These are phyloP conservation scores for Phytophthora boehmeriae DNA, from an alignment of 352 stramenopile species.

Conservation along the genomic window DNA sequence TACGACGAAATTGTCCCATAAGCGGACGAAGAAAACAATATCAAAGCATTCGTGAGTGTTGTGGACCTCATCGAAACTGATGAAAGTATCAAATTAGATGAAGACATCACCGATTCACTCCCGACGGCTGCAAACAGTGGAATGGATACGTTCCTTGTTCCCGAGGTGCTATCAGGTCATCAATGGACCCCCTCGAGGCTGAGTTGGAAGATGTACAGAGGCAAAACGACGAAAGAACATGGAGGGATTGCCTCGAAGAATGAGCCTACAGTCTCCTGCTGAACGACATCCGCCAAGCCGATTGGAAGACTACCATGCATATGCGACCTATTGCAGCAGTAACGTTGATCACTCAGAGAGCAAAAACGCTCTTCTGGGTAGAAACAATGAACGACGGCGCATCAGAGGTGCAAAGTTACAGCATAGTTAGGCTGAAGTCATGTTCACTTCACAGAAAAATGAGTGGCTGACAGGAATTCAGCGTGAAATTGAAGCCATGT, in stretches of 20 bases:
- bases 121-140: too few relatives aligned
- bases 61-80: too few relatives aligned
- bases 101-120: too few relatives aligned
- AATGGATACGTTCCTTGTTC: slow-evolving; percentile 10
- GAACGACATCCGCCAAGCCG: slow-evolving; percentile 1
- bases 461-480: slow-evolving; percentile 1
- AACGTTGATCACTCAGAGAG: not conserved
- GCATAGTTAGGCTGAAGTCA: not conserved
- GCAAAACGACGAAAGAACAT: slow-evolving; percentile 3
- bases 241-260: not conserved
- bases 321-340: slow-evolving; percentile 5
- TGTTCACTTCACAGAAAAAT: not conserved
- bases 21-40: too few relatives aligned
- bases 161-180: slow-evolving; percentile 5
- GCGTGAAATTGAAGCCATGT: slow-evolving; percentile 8
- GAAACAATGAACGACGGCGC: too few relatives aligned
- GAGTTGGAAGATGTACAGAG: slow-evolving; percentile 12
- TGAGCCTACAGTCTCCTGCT: slow-evolving; percentile 1
- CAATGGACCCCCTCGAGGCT: slow-evolving; percentile 4
- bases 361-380: too few relatives aligned
- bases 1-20: too few relatives aligned
- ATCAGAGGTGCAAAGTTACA: slow-evolving; percentile 4
- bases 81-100: too few relatives aligned
- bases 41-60: too few relatives aligned
- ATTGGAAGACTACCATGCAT: slow-evolving; percentile 10